Base-by-base conservation (phyloP, 2,329 filamentous ascomycete species). In the Alternaria solani region DNA sequence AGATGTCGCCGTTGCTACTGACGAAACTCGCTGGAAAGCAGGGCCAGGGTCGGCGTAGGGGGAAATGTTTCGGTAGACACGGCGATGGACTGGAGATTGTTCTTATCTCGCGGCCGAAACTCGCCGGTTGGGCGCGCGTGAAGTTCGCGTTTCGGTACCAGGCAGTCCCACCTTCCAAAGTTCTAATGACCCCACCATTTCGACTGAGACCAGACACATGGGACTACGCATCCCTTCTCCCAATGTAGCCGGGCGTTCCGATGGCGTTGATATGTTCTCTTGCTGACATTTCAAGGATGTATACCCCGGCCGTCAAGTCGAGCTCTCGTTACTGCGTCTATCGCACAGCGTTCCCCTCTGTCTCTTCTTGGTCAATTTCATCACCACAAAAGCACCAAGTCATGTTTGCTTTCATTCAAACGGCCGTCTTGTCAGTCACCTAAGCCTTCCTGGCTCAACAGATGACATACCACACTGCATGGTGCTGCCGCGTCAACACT, bases 1-100 rank as follows among this genome's bases (percentile, higher is more conserved):
- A 75, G 59, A 36, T 71, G 64, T 73, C 63, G 62, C 70, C 70
- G 69, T 62, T 32, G 63, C 67, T 9, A 23, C 54, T 68, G 70
- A 18, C 46, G 49, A 65, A 55, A 38, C 60, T 59, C 57, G 69
- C 67, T 61, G 60, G 25, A 63, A 51, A 34, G 42, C 46, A 62
- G 65, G 66, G 60, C 53, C 32, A 57, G 34, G 47, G 56, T 64
- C 59, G 59, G 26, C 36, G 67, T 59, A 48, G 32, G 44, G 51
- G 41, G 47, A 42, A 28, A 20, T 60, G 11, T 26, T 53, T 69
- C 67, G 67, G 66, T 12, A 25, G 46, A 47, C 9, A 8, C 34
- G 62, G 51, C 34, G 12, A 49, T 5, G 48, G 46, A 14, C 51
- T 54, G 65, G 67, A 68, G 62, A 68, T 68, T 6, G 42, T 47